These are phyloP conservation scores for Aspergillus bridgeri DNA, from an alignment of 495 filamentous ascomycete species.

Conservation along the genomic window DNA sequence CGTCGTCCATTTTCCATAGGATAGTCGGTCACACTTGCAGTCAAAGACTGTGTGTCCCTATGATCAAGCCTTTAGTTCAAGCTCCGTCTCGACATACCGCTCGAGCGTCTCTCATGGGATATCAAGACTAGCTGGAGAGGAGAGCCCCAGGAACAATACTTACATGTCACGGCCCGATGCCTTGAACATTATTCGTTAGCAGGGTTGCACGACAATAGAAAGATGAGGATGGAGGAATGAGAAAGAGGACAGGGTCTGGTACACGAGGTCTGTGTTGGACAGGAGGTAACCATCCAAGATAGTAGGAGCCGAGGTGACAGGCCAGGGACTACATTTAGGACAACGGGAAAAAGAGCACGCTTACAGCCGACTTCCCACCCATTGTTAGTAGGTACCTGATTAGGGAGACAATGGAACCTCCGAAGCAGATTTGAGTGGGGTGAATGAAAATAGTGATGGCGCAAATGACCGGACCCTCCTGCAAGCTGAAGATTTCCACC, in stretches of 20 bases:
- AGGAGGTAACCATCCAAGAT: not conserved
- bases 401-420: constrained; percentile 4
- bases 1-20: constrained; percentile 53
- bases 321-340: not conserved
- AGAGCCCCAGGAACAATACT: constrained; percentile 10
- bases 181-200: constrained; percentile 28
- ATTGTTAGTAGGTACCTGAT: constrained; percentile 12
- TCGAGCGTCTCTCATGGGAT: not conserved
- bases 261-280: not conserved
- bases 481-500: not conserved
- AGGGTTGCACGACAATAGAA: constrained; percentile 2
- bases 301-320: not conserved
- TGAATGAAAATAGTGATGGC: constrained; percentile 4
- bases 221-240: not conserved
- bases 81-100: not conserved
- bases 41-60: constrained; percentile 50
- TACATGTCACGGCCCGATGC: constrained; percentile 20
- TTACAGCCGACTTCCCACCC: constrained; percentile 18
- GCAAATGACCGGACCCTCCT: constrained; percentile 2
- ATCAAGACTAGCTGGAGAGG: not conserved
- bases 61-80: not conserved
- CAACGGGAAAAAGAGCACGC: constrained; percentile 6
- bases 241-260: not conserved
- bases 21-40: constrained; percentile 49
- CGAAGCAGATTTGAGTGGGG: constrained; percentile 15